phyloP scores from a whole-genome alignment of 768 basidiomycete genomes.

The Kwoniella dendrophila region DNA sequence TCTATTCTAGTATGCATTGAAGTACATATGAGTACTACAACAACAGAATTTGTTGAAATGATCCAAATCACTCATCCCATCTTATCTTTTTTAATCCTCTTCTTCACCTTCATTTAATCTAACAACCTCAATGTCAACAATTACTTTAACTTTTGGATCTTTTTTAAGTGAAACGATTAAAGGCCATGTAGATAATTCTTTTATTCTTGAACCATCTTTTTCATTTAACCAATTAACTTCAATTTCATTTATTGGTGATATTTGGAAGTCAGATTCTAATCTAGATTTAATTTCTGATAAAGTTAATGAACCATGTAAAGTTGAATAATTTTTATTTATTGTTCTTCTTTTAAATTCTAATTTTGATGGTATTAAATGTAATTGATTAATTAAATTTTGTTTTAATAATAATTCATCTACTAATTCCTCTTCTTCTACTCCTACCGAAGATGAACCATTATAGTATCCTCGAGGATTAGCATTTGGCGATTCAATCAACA shows the following conservation, averaged over 20 bases:
- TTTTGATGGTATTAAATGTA: neutral
- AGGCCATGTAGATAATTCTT: neutral
- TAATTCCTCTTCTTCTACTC: no score
- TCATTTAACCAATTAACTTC: neutral
- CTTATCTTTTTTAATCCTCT: neutral
- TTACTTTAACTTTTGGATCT: neutral
- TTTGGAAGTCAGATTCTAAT: neutral
- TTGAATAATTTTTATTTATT: neutral
- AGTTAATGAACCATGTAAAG: conserved; percentile 11
- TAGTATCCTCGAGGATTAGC: neutral
- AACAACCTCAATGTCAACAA: neutral
- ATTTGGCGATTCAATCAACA: neutral
- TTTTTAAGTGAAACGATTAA: neutral
- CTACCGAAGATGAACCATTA: neutral
- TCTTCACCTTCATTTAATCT: neutral
- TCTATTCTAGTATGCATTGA: no score
- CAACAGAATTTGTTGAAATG: no score
- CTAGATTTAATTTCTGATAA: conserved; percentile 5
- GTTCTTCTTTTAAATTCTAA: neutral
- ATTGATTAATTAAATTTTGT: neutral
- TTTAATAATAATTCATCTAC: neutral
- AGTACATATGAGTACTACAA: no score
- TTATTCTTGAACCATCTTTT: neutral
- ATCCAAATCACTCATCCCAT: no score
- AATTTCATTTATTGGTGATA: neutral